phyloP scores from a whole-genome alignment of 805 yeast genomes.

The Lachancea fermentati region DNA sequence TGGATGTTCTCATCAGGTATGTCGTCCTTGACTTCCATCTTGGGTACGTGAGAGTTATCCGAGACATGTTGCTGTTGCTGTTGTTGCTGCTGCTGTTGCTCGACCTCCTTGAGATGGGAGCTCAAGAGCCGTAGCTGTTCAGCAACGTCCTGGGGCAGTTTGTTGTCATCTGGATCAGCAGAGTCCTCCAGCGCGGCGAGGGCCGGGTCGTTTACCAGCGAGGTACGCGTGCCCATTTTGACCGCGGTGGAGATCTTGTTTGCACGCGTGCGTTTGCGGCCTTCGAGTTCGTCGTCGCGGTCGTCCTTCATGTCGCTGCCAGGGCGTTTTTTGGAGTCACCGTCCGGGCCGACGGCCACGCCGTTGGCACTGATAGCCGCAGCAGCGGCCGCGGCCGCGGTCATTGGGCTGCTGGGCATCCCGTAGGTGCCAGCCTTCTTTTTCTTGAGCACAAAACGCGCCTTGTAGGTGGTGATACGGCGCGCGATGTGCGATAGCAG shows the following conservation, averaged over 20 bases:
- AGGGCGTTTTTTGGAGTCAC: constrained; percentile 1
- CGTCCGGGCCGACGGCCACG: constrained; percentile 2
- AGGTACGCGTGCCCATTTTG: constrained; percentile 10
- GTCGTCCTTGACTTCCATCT: constrained; percentile 16
- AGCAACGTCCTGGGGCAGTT: constrained; percentile 32
- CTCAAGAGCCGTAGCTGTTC: constrained; percentile 32
- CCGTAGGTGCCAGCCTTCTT: constrained; percentile 31
- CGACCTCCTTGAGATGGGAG: constrained; percentile 33
- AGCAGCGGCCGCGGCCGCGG: constrained; percentile 14
- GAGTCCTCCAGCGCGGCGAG: constrained; percentile 10
- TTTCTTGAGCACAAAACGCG: constrained; percentile 31
- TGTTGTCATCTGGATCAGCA: constrained; percentile 23
- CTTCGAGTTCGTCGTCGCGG: constrained; percentile 9
- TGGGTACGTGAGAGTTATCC: constrained; percentile 2
- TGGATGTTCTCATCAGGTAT: constrained; percentile 33
- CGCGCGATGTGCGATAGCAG: constrained; percentile 28
- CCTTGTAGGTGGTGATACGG: constrained; percentile 33
- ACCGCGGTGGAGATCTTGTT: constrained; percentile 11
- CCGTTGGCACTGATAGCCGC: constrained; percentile 12
- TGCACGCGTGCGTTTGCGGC: constrained; percentile 10
- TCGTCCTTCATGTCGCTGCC: neutral
- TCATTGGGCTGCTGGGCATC: constrained; percentile 9
- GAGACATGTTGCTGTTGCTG: constrained; percentile 7
- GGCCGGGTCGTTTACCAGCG: constrained; percentile 10
- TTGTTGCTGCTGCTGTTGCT: constrained; percentile 12